Evolutionary conservation across 1,139 yeast species (phyloP).

Genomic region (Wickerhamomyces sp.): DNA sequence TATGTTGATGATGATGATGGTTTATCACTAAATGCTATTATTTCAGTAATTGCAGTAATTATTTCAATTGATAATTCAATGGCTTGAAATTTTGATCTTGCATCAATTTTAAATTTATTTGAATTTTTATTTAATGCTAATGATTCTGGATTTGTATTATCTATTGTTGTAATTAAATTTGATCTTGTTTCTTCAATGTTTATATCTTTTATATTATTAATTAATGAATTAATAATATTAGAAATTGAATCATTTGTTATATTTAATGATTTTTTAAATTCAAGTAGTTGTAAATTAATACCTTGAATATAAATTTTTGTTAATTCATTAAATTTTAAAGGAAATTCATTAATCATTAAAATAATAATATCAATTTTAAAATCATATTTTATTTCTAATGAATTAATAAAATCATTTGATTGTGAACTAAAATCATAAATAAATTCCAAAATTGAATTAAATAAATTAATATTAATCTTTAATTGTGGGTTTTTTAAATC

Average conservation of each 20-base stretch:
- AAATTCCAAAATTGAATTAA: conserved; percentile 53
- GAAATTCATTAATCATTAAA: conserved; percentile 18
- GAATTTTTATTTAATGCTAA: conserved; percentile 29
- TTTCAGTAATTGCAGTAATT: conserved; percentile 69
- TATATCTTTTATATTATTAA: conserved; percentile 28
- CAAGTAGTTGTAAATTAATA: conserved; percentile 54
- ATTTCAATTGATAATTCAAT: conserved; percentile 71
- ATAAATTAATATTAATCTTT: conserved; percentile 39
- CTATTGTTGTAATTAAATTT: conserved; percentile 31
- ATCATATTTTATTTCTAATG: conserved; percentile 7
- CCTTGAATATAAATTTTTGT: conserved; percentile 54
- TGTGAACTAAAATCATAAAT: conserved; percentile 64
- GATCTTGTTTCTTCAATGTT: conserved; percentile 38
- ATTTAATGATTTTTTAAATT: conserved; percentile 26
- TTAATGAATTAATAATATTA: conserved; percentile 9
- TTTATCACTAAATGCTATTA: conserved; percentile 29
- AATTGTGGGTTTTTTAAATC: conserved; percentile 24
- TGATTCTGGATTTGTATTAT: conserved; percentile 38
- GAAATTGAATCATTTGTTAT: conserved; percentile 4
- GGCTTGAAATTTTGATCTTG: conserved; percentile 54
- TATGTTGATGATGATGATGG: conserved; percentile 18
- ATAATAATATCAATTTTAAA: conserved; percentile 11
- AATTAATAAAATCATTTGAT: conserved; percentile 45
- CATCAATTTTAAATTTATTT: conserved; percentile 35
- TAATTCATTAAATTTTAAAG: conserved; percentile 32